Conservation (phyloP, 306 rosid genomes). For the Cicer chorassanicum region DNA sequence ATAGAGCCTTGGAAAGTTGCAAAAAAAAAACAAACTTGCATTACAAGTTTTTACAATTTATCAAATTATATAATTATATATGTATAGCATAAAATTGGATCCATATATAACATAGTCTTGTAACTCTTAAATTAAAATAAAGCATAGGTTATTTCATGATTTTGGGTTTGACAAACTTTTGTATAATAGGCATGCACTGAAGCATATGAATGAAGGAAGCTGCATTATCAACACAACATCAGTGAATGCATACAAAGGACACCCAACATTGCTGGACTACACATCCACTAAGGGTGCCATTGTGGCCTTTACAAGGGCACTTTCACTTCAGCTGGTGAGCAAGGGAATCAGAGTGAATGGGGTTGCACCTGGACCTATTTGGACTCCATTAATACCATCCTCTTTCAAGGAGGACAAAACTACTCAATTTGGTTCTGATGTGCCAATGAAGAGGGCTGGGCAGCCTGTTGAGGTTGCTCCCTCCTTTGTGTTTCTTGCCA, state of each 20-base stretch:
- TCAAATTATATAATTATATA: no score
- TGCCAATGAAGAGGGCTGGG: constrained; percentile 79
- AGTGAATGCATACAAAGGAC: constrained; percentile 69
- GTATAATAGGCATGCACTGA: constrained; percentile 61
- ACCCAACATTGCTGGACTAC: constrained; percentile 57
- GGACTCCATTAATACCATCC: constrained; percentile 72
- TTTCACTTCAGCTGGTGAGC: constrained; percentile 60
- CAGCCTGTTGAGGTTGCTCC: constrained; percentile 88
- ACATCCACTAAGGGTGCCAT: constrained; percentile 76
- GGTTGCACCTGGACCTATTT: constrained; percentile 87
- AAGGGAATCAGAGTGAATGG: constrained; percentile 77
- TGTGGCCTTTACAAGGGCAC: constrained; percentile 73
- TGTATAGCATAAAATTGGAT: background rate
- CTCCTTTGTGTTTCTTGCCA: constrained; percentile 66
- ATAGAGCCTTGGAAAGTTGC: no score
- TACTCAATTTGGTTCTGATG: constrained; percentile 50
- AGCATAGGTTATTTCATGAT: background rate
- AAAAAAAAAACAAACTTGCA: no score
- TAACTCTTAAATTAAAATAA: background rate
- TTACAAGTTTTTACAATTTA: no score
- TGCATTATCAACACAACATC: constrained; percentile 78
- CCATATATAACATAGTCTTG: background rate
- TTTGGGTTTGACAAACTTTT: constrained; percentile 1
- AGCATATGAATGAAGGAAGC: constrained; percentile 85
- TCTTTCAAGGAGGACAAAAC: constrained; percentile 50